These are phyloP conservation scores for Elaeagnus macrophylla DNA, from an alignment of 306 rosid genomes.

Conservation along the genomic window DNA sequence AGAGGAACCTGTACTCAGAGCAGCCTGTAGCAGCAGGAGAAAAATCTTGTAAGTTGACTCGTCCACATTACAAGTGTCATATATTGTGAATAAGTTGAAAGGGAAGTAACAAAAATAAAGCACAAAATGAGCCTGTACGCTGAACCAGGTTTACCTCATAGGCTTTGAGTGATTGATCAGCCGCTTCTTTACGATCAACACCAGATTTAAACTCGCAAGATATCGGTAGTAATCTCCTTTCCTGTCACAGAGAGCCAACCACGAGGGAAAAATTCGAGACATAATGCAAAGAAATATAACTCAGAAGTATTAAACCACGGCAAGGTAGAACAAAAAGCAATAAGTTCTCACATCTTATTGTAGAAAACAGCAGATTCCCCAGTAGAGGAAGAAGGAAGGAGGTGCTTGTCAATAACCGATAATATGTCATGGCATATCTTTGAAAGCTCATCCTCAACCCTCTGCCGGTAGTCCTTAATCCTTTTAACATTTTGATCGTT, in stretches of 20 bases:
- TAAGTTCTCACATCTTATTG: conserved; percentile 29
- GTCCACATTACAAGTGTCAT: neutral
- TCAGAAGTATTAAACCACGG: too few species aligned
- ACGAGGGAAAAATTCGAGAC: too few species aligned
- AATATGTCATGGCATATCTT: conserved; percentile 33
- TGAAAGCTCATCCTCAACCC: conserved; percentile 35
- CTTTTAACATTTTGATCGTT: conserved; percentile 28
- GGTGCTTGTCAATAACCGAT: conserved; percentile 30
- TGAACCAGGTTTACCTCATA: conserved; percentile 23
- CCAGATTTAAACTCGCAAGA: conserved; percentile 38
- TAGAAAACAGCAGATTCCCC: conserved; percentile 34
- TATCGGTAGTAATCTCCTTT: conserved; percentile 47
- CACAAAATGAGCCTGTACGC: conserved; percentile 1
- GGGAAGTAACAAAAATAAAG: neutral
- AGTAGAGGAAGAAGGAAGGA: conserved; percentile 33
- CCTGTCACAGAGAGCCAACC: conserved; percentile 13
- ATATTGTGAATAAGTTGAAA: neutral
- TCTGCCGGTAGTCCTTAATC: conserved; percentile 28
- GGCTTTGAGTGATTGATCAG: conserved; percentile 36
- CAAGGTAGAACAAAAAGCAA: neutral
- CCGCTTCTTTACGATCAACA: conserved; percentile 33
- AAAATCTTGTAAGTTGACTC: neutral
- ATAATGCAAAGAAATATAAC: too few species aligned
- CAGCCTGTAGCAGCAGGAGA: conserved; percentile 22
- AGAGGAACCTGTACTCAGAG: conserved; percentile 22